phyloP scores from a whole-genome alignment of 768 basidiomycete species.

The Atractiella rhizophila region DNA sequence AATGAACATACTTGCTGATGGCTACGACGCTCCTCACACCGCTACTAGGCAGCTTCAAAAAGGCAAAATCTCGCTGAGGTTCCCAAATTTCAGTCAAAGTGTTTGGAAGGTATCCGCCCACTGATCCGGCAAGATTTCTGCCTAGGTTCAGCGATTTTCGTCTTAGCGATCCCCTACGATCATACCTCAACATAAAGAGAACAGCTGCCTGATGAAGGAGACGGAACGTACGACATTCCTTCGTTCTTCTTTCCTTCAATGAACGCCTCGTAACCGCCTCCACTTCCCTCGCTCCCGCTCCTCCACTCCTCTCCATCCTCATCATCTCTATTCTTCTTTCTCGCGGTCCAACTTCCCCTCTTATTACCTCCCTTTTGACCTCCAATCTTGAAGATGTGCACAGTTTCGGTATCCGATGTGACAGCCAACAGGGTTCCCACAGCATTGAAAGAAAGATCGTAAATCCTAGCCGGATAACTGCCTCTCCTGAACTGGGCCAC shows the following conservation, averaged over 20 bases:
- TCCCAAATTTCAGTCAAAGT: slow-evolving; percentile 92
- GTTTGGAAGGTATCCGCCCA: slow-evolving; percentile 65
- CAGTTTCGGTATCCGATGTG: slow-evolving; percentile 73
- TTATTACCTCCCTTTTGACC: neutral
- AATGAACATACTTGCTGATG: slow-evolving; percentile 44
- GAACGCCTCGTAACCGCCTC: slow-evolving; percentile 54
- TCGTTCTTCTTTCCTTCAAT: slow-evolving; percentile 45
- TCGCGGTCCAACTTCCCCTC: slow-evolving; percentile 8
- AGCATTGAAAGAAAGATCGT: slow-evolving; percentile 60
- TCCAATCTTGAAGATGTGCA: slow-evolving; percentile 81
- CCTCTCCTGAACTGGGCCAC: slow-evolving; percentile 86
- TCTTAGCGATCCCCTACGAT: slow-evolving; percentile 25
- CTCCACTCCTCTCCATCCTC: slow-evolving; percentile 19
- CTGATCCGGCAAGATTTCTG: slow-evolving; percentile 44
- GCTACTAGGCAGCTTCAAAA: slow-evolving; percentile 48
- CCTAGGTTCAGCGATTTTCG: slow-evolving; percentile 49
- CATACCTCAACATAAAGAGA: neutral
- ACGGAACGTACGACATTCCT: slow-evolving; percentile 23
- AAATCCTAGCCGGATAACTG: slow-evolving; percentile 60
- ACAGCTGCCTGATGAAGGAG: neutral
- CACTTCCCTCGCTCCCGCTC: slow-evolving; percentile 14
- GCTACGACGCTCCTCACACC: slow-evolving; percentile 70
- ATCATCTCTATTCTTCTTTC: slow-evolving; percentile 19
- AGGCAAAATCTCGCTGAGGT: slow-evolving; percentile 81
- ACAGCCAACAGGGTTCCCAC: slow-evolving; percentile 65